phyloP scores from a whole-genome alignment of 164 flowering plant species.

The Liquidambar formosana region DNA sequence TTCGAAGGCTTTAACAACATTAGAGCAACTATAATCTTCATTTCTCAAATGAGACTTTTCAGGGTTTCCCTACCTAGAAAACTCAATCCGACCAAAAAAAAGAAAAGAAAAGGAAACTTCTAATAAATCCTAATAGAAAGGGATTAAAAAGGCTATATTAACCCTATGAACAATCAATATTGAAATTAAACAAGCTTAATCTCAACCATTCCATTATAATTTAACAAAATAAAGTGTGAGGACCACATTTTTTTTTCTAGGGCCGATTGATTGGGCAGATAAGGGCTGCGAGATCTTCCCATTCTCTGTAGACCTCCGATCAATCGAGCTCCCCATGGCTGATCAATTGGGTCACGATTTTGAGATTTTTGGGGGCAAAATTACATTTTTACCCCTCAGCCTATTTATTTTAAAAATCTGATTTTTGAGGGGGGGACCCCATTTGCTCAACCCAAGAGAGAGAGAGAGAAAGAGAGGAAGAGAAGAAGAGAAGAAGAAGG shows the following conservation, averaged over 20 bases:
- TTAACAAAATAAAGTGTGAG: slow-evolving; percentile 8
- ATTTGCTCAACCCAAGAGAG: no score
- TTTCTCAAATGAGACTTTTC: neutral
- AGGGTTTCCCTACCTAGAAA: neutral
- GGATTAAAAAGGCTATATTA: neutral
- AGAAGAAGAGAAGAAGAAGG: no score
- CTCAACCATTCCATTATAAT: neutral
- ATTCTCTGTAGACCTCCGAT: no score
- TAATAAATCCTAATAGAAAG: no score
- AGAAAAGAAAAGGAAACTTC: neutral
- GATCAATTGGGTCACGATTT: no score
- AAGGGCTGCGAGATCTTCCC: no score
- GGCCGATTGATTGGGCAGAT: neutral
- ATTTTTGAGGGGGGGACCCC: no score
- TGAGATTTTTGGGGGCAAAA: no score
- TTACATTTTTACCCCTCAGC: no score
- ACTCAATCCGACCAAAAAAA: neutral
- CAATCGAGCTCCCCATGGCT: no score
- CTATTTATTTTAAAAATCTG: no score
- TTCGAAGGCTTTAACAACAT: neutral
- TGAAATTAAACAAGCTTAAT: neutral
- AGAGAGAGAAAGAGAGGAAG: no score
- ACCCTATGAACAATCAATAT: neutral
- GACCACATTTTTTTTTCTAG: neutral
- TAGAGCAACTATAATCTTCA: neutral